These are phyloP conservation scores for Podila horticola DNA, from an alignment of 192 early-diverging fungal species.

Conservation along the genomic window DNA sequence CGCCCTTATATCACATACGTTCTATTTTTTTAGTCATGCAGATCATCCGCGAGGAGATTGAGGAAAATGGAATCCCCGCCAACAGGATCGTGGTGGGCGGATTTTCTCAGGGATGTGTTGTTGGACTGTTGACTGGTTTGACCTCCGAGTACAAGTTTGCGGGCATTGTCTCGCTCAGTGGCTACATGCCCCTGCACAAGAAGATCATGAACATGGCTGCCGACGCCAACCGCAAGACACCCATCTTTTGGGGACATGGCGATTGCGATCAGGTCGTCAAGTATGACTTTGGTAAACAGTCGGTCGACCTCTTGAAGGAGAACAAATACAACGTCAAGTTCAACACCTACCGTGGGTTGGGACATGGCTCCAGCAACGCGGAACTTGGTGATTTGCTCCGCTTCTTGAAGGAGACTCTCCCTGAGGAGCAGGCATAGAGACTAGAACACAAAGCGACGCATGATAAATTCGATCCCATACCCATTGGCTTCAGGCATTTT, in stretches of 20 bases:
- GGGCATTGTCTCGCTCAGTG: constrained; percentile 66
- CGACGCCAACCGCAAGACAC: constrained; percentile 73
- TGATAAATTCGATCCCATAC: too few species aligned
- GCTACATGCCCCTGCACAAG: constrained; percentile 75
- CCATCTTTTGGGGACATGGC: constrained; percentile 90
- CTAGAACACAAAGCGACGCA: too few species aligned
- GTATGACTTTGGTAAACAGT: constrained; percentile 77
- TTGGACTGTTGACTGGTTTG: constrained; percentile 77
- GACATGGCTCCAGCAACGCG: constrained; percentile 72
- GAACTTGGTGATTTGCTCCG: constrained; percentile 76
- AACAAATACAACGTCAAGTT: constrained; percentile 74
- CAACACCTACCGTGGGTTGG: constrained; percentile 84
- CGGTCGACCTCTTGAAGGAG: constrained; percentile 67
- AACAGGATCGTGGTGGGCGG: constrained; percentile 92
- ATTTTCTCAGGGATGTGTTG: constrained; percentile 92
- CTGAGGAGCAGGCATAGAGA: constrained; percentile 7
- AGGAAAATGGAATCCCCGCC: constrained; percentile 74
- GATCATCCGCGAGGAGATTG: constrained; percentile 77
- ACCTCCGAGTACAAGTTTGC: constrained; percentile 68
- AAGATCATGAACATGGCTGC: constrained; percentile 64
- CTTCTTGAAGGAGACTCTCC: constrained; percentile 70
- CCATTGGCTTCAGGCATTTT: too few species aligned
- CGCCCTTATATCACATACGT: constrained; percentile 50
- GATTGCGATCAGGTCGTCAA: constrained; percentile 75
- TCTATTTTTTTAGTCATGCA: constrained; percentile 50